These are phyloP conservation scores for Ceriops zippeliana DNA, from an alignment of 345 rosid genomes.

Conservation along the genomic window DNA sequence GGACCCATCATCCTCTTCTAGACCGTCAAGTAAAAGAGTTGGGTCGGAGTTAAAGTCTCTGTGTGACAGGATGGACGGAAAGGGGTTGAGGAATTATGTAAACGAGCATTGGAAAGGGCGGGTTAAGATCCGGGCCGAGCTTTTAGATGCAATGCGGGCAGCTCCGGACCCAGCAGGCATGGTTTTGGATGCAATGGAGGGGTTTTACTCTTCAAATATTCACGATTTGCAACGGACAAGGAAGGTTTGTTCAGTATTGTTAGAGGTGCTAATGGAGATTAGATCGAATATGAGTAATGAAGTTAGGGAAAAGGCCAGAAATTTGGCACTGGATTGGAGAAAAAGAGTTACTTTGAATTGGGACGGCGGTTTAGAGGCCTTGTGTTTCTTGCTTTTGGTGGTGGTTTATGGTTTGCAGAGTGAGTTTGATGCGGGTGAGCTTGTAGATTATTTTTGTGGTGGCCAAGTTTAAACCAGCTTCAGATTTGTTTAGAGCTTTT, in stretches of 20 bases:
- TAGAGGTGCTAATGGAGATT: slow-evolving; percentile 48
- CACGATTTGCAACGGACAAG: slow-evolving; percentile 26
- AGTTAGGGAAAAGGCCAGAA: slow-evolving; percentile 55
- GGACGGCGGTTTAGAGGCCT: slow-evolving; percentile 30
- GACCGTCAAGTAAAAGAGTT: background rate
- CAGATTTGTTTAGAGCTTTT: slow-evolving; percentile 44
- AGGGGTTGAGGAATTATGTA: slow-evolving; percentile 49
- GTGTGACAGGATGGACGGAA: slow-evolving; percentile 61
- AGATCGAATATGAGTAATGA: slow-evolving; percentile 24
- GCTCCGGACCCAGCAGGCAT: slow-evolving; percentile 47
- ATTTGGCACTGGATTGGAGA: slow-evolving; percentile 58
- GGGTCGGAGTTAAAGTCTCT: slow-evolving; percentile 16
- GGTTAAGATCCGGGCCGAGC: slow-evolving; percentile 35
- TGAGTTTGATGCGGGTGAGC: slow-evolving; percentile 40
- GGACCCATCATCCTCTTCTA: slow-evolving; percentile 14
- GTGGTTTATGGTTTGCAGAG: slow-evolving; percentile 46
- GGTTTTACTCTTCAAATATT: slow-evolving; percentile 23
- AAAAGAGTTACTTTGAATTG: slow-evolving; percentile 27
- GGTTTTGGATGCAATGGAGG: slow-evolving; percentile 64
- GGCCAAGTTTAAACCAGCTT: slow-evolving; percentile 42
- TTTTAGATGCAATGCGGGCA: slow-evolving; percentile 34
- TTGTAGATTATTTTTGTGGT: slow-evolving; percentile 36
- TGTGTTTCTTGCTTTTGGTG: slow-evolving; percentile 53
- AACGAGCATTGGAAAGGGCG: slow-evolving; percentile 35
- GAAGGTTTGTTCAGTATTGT: slow-evolving; percentile 46